Conservation (phyloP, 768 basidiomycete genomes). For the Tylopilus intermedius region DNA sequence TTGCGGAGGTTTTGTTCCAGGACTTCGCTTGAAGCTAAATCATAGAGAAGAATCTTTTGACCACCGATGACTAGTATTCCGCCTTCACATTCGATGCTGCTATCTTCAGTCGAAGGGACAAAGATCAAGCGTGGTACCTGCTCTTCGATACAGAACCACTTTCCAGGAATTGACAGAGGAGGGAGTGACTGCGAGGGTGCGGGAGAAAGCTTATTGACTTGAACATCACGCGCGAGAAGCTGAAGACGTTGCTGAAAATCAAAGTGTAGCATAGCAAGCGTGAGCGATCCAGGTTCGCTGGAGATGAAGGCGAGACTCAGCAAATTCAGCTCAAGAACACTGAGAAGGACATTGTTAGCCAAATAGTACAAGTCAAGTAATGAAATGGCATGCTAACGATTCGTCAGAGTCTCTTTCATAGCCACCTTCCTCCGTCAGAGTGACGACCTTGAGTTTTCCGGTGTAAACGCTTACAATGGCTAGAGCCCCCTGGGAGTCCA, state of each 20-base stretch:
- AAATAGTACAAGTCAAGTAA: neutral
- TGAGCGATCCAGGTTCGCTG: slow-evolving; percentile 35
- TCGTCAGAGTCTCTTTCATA: slow-evolving; percentile 57
- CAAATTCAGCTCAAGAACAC: slow-evolving; percentile 64
- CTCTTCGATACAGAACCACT: slow-evolving; percentile 38
- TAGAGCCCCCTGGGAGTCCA: slow-evolving; percentile 58
- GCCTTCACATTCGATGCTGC: slow-evolving; percentile 43
- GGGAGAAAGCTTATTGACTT: slow-evolving; percentile 45
- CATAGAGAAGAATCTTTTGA: slow-evolving; percentile 57
- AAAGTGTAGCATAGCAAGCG: slow-evolving; percentile 63
- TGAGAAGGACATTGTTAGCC: slow-evolving; percentile 23
- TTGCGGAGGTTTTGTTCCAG: slow-evolving; percentile 54
- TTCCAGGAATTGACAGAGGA: slow-evolving; percentile 48
- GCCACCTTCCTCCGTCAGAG: slow-evolving; percentile 46
- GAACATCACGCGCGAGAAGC: slow-evolving; percentile 55
- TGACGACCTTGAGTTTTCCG: slow-evolving; percentile 64
- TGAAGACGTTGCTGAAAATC: slow-evolving; percentile 62
- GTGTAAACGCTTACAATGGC: slow-evolving; percentile 63
- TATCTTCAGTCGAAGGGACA: slow-evolving; percentile 24
- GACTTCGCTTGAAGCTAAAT: slow-evolving; percentile 43
- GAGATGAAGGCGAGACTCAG: slow-evolving; percentile 61
- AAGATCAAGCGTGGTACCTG: slow-evolving; percentile 38
- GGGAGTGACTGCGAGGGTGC: slow-evolving; percentile 44
- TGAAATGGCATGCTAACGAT: slow-evolving; percentile 42
- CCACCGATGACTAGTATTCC: slow-evolving; percentile 71